Evolutionary conservation across 1,284 basidiomycete species (phyloP), one percentile per base, ranked within the genome.

Genomic region (Fomitopsis schrenkii): DNA sequence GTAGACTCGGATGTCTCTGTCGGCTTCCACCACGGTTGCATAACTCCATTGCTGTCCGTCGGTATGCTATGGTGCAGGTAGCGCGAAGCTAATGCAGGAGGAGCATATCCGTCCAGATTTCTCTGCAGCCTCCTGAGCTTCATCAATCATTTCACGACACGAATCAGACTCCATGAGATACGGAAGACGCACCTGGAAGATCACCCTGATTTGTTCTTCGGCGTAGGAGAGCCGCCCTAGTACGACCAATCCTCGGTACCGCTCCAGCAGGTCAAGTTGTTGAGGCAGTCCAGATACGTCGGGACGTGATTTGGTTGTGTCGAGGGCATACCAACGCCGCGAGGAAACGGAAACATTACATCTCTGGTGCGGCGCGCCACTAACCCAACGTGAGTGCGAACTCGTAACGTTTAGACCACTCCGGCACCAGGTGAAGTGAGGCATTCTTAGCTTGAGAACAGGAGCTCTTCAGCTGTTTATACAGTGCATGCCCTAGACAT

Each of bases 201-300:
- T 75, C 3, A 82, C 82, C 19, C 87, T 74, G 19, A 90, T 77
- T 69, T 91, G 88, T 61, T 88, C 84, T 60, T 85, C 82, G 65
- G 90, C 85, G 71, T 83, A 82, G 62, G 79, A 72, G 58, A 90
- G 78, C 60, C 79, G 74, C 0, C 88, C 86, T 0, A 72, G 66
- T 0, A 69, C 62, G 1, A 74, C 69, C 1, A 74, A 62, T 0
- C 71, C 71, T 5, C 68, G 65, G 55, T 75, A 75, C 19, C 66
- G 67, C 30, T 73, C 66, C 0, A 75, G 66, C 3, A 75, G 48
- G 58, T 75, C 74, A 8, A 65, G 63, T 12, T 66, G 65, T 30
- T 62, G 61, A 5, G 60, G 60, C n/a, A 61, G 14, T 41, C 48
- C 48, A 19, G 58, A 58, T 38, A 54, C n/a, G 12, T 50, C 28